Evolutionary conservation across 495 filamentous ascomycete genomes (phyloP).

Genomic region (Podospora comata): DNA sequence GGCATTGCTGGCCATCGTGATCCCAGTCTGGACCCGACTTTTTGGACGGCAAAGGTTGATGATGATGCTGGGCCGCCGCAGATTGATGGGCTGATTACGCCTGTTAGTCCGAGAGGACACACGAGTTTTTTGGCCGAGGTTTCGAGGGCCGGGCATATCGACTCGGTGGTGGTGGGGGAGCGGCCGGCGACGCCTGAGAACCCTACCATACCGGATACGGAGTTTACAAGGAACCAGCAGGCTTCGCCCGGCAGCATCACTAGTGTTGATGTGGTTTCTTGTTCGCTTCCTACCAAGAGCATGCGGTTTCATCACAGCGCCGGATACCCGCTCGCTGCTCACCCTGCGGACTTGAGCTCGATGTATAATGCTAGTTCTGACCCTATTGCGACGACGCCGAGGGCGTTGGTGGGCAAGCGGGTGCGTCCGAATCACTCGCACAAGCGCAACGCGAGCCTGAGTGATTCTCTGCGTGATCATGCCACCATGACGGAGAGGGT

Average conservation of each 20-base stretch:
- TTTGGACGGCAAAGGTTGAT: conserved; percentile 40
- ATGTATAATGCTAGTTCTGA: conserved; percentile 41
- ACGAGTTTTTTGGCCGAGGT: conserved; percentile 49
- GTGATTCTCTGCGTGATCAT: conserved; percentile 82
- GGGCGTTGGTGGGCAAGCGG: conserved; percentile 51
- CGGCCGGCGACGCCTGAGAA: conserved; percentile 45
- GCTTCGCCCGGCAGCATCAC: conserved; percentile 51
- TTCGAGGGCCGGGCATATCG: conserved; percentile 47
- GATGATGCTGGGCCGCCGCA: conserved; percentile 40
- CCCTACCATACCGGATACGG: conserved; percentile 15
- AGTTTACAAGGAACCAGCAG: conserved; percentile 32
- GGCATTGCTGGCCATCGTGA: conserved; percentile 59
- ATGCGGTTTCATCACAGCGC: conserved; percentile 45
- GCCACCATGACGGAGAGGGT: conserved; percentile 47
- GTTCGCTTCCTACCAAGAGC: conserved; percentile 72
- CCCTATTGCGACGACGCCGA: conserved; percentile 50
- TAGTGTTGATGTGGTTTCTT: conserved; percentile 68
- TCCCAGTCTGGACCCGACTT: conserved; percentile 47
- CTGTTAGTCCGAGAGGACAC: conserved; percentile 25
- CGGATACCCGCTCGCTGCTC: conserved; percentile 52
- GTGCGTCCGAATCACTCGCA: conserved; percentile 47
- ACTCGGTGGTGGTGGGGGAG: conserved; percentile 39
- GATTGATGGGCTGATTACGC: conserved; percentile 37
- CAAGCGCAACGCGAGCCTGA: conserved; percentile 58
- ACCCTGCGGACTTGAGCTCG: conserved; percentile 58